Conservation (phyloP, 2,329 filamentous ascomycete genomes). For the Epichloe hybrida region DNA sequence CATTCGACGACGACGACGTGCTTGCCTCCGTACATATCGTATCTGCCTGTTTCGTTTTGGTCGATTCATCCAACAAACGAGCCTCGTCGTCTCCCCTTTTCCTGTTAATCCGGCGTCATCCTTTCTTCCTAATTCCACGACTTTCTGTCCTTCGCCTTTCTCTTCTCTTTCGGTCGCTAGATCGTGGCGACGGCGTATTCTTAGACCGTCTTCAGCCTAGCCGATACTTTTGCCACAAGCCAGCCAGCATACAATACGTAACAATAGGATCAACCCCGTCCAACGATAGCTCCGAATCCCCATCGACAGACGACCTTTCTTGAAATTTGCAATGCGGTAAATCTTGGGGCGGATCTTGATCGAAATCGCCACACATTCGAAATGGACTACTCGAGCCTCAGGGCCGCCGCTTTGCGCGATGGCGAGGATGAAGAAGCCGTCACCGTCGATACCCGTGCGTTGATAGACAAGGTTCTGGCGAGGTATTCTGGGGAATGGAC, state of each 20-base stretch:
- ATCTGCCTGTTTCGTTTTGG: too few relatives aligned
- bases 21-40: too few relatives aligned
- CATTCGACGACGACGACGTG: too few relatives aligned
- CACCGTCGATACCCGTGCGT: constrained; percentile 87
- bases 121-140: too few relatives aligned
- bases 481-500: constrained; percentile 95
- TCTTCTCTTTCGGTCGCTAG: not conserved
- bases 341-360: not conserved
- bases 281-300: not conserved
- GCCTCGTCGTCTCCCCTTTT: too few relatives aligned
- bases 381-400: constrained; percentile 65
- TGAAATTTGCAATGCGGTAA: not conserved
- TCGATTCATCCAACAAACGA: too few relatives aligned
- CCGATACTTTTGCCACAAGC: not conserved
- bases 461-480: constrained; percentile 96
- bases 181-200: not conserved
- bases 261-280: not conserved
- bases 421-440: constrained; percentile 92
- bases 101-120: too few relatives aligned
- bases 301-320: not conserved
- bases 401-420: constrained; percentile 73
- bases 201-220: not conserved
- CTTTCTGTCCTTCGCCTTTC: not conserved
- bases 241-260: not conserved
- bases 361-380: constrained; percentile 2